phyloP scores from a whole-genome alignment of 768 basidiomycete species.

The Gautieria morchelliformis region DNA sequence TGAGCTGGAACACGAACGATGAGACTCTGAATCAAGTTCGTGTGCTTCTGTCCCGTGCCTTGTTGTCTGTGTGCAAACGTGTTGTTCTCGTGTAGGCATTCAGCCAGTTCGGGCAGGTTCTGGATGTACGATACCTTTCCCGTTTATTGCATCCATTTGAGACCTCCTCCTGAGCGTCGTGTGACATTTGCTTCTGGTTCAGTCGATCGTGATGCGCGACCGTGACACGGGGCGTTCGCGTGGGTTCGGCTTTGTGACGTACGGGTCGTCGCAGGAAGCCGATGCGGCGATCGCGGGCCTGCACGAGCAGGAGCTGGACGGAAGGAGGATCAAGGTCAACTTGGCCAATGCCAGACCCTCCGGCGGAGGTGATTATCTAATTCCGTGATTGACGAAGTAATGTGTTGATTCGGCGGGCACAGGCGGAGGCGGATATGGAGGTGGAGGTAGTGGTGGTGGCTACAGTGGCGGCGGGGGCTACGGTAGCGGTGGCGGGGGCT shows the following conservation, averaged over 20 bases:
- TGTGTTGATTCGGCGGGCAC: neutral
- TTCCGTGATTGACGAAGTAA: conserved; percentile 18
- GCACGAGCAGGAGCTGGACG: conserved; percentile 91
- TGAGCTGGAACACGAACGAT: conserved; percentile 96
- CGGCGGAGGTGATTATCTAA: conserved; percentile 36
- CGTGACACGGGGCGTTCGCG: conserved; percentile 95
- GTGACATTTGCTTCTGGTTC: conserved; percentile 19
- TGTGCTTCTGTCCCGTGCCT: conserved; percentile 24
- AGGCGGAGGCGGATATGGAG: conserved; percentile 23
- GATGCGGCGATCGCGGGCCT: conserved; percentile 62
- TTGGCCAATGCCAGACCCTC: conserved; percentile 59
- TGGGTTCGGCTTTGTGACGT: conserved; percentile 96
- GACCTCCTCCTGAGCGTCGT: conserved; percentile 9
- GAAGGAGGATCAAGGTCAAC: conserved; percentile 84
- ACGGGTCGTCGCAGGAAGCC: conserved; percentile 49
- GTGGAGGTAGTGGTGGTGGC: conserved; percentile 21
- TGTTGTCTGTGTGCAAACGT: conserved; percentile 17
- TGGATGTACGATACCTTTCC: conserved; percentile 75
- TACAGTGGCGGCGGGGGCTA: conserved; percentile 12
- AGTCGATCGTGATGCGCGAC: conserved; percentile 98
- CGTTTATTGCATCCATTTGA: conserved; percentile 20
- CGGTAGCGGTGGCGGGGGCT: conserved; percentile 7
- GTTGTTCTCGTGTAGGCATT: conserved; percentile 64
- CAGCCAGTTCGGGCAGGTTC: conserved; percentile 66
- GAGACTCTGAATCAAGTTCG: conserved; percentile 83